Evolutionary conservation across 768 basidiomycete species (phyloP).

Genomic region (Russula vinacea): DNA sequence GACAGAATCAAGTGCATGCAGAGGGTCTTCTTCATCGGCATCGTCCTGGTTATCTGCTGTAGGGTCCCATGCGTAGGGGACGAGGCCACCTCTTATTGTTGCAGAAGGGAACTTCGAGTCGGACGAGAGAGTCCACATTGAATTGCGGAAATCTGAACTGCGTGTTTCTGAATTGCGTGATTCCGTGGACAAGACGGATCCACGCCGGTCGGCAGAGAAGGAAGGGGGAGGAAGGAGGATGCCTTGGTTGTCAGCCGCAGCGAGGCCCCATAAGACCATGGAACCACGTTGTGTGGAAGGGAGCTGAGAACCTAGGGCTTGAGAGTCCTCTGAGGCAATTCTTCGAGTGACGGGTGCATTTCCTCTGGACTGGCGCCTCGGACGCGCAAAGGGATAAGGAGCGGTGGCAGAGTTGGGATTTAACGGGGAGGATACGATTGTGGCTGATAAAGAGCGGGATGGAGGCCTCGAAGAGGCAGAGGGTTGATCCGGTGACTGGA

Average conservation of each 20-base stretch:
- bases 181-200: slow-evolving; percentile 47
- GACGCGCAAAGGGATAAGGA: slow-evolving; percentile 35
- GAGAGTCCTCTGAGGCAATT: slow-evolving; percentile 46
- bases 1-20: slow-evolving; percentile 57
- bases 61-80: slow-evolving; percentile 74
- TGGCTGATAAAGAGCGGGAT: slow-evolving; percentile 35
- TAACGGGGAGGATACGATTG: slow-evolving; percentile 52
- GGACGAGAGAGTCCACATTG: slow-evolving; percentile 46
- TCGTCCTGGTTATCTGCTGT: slow-evolving; percentile 51
- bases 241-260: slow-evolving; percentile 38
- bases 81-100: slow-evolving; percentile 40
- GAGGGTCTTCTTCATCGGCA: slow-evolving; percentile 68
- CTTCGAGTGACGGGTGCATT: slow-evolving; percentile 45
- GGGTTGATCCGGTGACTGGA: slow-evolving; percentile 1
- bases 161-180: slow-evolving; percentile 55
- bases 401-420: slow-evolving; percentile 42
- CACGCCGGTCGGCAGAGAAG: slow-evolving; percentile 33
- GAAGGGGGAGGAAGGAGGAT: slow-evolving; percentile 39
- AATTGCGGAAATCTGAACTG: too few relatives aligned
- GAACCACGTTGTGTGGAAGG: slow-evolving; percentile 44
- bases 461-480: slow-evolving; percentile 21
- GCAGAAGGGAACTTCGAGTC: slow-evolving; percentile 65
- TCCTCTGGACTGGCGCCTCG: slow-evolving; percentile 42
- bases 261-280: slow-evolving; percentile 67
- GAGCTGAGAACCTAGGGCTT: slow-evolving; percentile 40